These are phyloP conservation scores for Ceratobasidium sp. DNA, from an alignment of 1,284 basidiomycete genomes.

Conservation along the genomic window DNA sequence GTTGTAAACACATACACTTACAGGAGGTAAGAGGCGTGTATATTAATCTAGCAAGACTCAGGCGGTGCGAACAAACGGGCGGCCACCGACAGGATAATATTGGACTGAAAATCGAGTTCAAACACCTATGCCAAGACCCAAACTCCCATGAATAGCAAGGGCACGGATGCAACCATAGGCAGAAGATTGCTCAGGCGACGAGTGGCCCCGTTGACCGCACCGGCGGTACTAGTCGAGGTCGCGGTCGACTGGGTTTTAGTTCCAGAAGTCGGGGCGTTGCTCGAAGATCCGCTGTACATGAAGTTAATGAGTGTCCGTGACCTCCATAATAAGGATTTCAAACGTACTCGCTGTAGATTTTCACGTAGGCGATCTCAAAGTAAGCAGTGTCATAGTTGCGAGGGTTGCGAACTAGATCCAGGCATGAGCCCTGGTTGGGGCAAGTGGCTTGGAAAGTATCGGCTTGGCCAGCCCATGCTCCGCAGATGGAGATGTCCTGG, in stretches of 20 bases:
- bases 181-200: neutral
- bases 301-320: no score
- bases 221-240: neutral
- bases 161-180: neutral
- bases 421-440: slow-evolving; percentile 29
- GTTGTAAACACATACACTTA: no score
- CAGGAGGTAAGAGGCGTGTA: no score
- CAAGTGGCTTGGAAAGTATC: slow-evolving; percentile 21
- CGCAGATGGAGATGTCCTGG: slow-evolving; percentile 32
- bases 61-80: no score
- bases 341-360: slow-evolving; percentile 29
- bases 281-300: no score
- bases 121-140: neutral
- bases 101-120: neutral
- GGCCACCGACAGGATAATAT: no score
- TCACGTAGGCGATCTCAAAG: slow-evolving; percentile 36
- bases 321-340: neutral
- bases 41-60: no score
- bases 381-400: slow-evolving; percentile 34
- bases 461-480: slow-evolving; percentile 21
- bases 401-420: slow-evolving; percentile 26
- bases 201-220: neutral
- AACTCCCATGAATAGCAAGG: neutral
- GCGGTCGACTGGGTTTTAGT: no score
- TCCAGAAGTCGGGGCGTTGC: neutral